Conservation (phyloP, 257 asterid genomes). For the Jasminum sambac region DNA sequence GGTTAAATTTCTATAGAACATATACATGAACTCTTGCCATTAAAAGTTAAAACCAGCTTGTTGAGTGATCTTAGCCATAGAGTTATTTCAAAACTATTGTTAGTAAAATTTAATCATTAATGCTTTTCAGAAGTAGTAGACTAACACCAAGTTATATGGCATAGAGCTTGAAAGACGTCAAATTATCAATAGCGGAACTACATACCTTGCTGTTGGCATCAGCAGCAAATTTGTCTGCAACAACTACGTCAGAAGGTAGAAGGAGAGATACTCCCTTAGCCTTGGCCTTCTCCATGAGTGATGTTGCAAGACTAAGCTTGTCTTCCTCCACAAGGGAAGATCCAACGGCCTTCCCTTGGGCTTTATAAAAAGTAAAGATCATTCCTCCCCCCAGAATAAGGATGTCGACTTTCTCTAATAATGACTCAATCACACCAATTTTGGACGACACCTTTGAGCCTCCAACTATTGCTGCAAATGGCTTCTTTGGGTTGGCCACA, state of each 20-base stretch:
- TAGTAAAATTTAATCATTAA: too few species aligned
- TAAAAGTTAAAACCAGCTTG: too few species aligned
- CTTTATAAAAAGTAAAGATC: conserved; percentile 84
- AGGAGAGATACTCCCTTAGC: conserved; percentile 68
- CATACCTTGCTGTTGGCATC: conserved; percentile 82
- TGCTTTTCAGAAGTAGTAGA: background rate
- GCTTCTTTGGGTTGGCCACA: conserved; percentile 76
- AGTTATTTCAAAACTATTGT: background rate
- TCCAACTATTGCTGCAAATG: conserved; percentile 89
- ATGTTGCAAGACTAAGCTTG: conserved; percentile 73
- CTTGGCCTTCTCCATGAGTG: conserved; percentile 77
- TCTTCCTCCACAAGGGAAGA: conserved; percentile 81
- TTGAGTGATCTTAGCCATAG: too few species aligned
- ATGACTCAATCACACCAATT: conserved; percentile 71
- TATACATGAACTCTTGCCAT: too few species aligned
- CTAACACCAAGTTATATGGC: background rate
- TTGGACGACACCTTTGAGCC: conserved; percentile 81
- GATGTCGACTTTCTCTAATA: conserved; percentile 64
- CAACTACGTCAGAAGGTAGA: conserved; percentile 74
- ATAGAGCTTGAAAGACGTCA: background rate
- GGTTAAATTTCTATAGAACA: too few species aligned
- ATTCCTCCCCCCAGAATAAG: conserved; percentile 87
- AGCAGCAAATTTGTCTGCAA: conserved; percentile 76
- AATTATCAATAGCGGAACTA: background rate
- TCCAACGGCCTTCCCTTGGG: conserved; percentile 76